Percentiles rank a stretch among this genome's conserved stretches.
Conservation (phyloP, 2,329 filamentous ascomycete species). For the Fusarium buxicola region DNA sequence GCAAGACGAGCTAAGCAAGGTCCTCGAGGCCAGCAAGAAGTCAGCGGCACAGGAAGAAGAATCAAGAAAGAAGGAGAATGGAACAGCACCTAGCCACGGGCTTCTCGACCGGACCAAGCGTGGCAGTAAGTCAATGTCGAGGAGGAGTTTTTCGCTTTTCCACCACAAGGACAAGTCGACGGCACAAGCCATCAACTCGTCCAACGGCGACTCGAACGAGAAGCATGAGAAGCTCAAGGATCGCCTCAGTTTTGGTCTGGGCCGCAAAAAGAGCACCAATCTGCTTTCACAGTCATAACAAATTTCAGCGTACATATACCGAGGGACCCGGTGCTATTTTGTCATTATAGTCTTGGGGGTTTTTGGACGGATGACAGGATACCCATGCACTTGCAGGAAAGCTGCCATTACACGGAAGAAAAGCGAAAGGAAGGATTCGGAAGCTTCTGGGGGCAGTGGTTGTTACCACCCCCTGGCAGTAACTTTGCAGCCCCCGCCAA, state of each 20-base stretch:
- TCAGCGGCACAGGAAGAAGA: constrained; percentile 66
- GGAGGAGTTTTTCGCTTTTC: constrained; percentile 78
- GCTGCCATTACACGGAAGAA: constrained; percentile 31
- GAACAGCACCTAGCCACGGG: constrained; percentile 52
- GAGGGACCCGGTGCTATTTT: constrained; percentile 18
- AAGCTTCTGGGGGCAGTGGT: constrained; percentile 3
- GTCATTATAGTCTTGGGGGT: constrained; percentile 22
- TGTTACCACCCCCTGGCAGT: constrained; percentile 1
- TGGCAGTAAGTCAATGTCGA: constrained; percentile 81
- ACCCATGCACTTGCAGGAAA: constrained; percentile 35
- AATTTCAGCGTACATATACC: constrained; percentile 25
- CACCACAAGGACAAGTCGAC: constrained; percentile 61
- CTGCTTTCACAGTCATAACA: constrained; percentile 47
- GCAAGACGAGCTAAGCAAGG: constrained; percentile 71
- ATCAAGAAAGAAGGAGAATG: constrained; percentile 54
- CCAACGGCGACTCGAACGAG: constrained; percentile 40
- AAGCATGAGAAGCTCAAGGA: constrained; percentile 69
- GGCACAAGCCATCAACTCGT: constrained; percentile 38
- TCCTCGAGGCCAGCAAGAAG: constrained; percentile 74
- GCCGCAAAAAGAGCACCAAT: constrained; percentile 76
- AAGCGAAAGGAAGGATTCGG: constrained; percentile 17
- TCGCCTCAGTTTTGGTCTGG: constrained; percentile 74
- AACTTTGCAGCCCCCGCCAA: neutral
- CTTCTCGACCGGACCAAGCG: constrained; percentile 75
- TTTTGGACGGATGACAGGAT: constrained; percentile 40